Percentiles rank a stretch among this genome's conserved stretches.
phyloP scores from a whole-genome alignment of 2,329 filamentous ascomycete genomes.

The Basipetospora sp. region DNA sequence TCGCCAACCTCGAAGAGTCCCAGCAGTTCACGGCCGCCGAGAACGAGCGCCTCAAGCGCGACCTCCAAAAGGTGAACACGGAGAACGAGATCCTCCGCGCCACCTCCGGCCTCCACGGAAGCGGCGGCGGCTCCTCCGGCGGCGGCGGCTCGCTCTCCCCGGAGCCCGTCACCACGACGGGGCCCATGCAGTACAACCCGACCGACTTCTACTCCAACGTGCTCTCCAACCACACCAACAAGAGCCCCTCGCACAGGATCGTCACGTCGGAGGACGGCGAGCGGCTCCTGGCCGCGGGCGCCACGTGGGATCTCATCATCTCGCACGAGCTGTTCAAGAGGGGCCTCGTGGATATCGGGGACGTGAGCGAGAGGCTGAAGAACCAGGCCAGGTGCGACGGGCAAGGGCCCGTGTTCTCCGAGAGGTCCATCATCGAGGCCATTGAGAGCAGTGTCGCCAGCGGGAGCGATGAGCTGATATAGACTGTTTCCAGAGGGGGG shows the following conservation, averaged over 20 bases:
- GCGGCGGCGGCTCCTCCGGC: constrained; percentile 7
- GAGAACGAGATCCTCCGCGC: constrained; percentile 88
- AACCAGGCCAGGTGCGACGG: constrained; percentile 67
- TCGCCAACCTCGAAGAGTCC: constrained; percentile 60
- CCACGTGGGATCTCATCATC: constrained; percentile 84
- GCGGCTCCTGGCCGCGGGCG: constrained; percentile 56
- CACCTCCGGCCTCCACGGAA: constrained; percentile 35
- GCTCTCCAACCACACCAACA: constrained; percentile 45
- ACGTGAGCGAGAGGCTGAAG: constrained; percentile 68
- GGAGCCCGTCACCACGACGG: constrained; percentile 37
- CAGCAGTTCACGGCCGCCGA: constrained; percentile 61
- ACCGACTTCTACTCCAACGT: constrained; percentile 56
- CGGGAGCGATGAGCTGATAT: constrained; percentile 60
- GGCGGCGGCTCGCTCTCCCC: constrained; percentile 25
- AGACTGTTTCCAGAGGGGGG: too few species aligned
- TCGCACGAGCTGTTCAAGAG: constrained; percentile 60
- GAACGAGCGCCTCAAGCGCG: constrained; percentile 73
- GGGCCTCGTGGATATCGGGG: constrained; percentile 65
- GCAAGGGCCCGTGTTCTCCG: constrained; percentile 75
- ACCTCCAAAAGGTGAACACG: constrained; percentile 69
- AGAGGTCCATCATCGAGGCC: constrained; percentile 54
- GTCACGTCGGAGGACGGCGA: constrained; percentile 51
- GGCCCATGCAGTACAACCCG: constrained; percentile 56
- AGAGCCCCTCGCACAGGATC: constrained; percentile 53
- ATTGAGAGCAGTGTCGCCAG: constrained; percentile 66